Conservation (phyloP, 345 rosid species). For the Salix caprea region DNA sequence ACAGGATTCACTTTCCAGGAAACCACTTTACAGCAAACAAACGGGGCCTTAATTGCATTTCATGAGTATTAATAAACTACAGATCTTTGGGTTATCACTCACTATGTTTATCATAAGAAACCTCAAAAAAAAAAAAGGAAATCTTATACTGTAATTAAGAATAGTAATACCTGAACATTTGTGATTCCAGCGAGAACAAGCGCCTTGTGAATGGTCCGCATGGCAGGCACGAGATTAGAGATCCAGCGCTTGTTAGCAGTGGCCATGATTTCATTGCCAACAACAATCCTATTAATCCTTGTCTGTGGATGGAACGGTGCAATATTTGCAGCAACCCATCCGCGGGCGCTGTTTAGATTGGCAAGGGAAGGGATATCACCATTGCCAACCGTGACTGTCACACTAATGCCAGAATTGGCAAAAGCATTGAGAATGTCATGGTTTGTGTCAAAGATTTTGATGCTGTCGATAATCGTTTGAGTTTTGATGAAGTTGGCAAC, state of each 20-base stretch:
- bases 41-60: too few species aligned
- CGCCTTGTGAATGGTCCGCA: conserved; percentile 17
- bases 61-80: too few species aligned
- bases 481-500: conserved; percentile 28
- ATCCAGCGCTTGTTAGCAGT: conserved; percentile 33
- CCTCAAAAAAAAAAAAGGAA: not conserved
- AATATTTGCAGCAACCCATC: conserved; percentile 55
- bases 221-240: conserved; percentile 29
- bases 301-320: conserved; percentile 64
- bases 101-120: too few species aligned
- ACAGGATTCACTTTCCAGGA: too few species aligned
- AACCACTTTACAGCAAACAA: too few species aligned
- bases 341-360: conserved; percentile 31
- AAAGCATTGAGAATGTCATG: conserved; percentile 24
- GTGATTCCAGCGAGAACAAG: conserved; percentile 12
- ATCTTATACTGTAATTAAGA: not conserved
- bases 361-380: conserved; percentile 60
- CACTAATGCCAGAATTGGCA: conserved; percentile 15
- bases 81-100: too few species aligned
- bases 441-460: conserved; percentile 27
- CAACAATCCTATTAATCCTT: conserved; percentile 46
- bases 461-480: conserved; percentile 17
- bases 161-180: conserved; percentile 2
- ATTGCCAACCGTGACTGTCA: conserved; percentile 22
- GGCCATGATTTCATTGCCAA: conserved; percentile 68